phyloP scores from a whole-genome alignment of 768 basidiomycete genomes.

The Pleurotus salmoneostramineus region DNA sequence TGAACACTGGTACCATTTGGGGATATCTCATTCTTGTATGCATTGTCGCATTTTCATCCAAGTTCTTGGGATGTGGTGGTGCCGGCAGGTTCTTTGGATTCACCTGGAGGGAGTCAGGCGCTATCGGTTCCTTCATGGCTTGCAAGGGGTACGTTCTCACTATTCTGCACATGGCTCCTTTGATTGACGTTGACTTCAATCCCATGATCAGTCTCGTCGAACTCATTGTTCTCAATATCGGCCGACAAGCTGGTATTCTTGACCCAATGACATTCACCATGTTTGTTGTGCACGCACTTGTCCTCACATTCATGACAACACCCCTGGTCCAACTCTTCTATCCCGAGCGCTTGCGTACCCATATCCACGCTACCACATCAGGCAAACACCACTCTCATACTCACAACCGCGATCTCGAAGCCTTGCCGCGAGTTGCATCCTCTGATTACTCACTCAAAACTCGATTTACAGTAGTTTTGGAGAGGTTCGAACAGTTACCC shows the following conservation, averaged over 20 bases:
- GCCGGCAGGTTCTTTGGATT: slow-evolving; percentile 63
- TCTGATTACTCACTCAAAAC: slow-evolving; percentile 43
- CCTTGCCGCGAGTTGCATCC: slow-evolving; percentile 4
- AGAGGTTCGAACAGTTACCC: slow-evolving; percentile 77
- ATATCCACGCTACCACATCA: slow-evolving; percentile 20
- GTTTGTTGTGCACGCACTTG: slow-evolving; percentile 78
- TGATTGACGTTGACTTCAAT: slow-evolving; percentile 14
- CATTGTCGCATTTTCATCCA: slow-evolving; percentile 71
- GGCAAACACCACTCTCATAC: slow-evolving; percentile 6
- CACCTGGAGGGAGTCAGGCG: slow-evolving; percentile 70
- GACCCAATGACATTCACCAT: slow-evolving; percentile 75
- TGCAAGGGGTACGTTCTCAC: slow-evolving; percentile 69
- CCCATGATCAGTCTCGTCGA: slow-evolving; percentile 54
- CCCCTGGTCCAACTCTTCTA: slow-evolving; percentile 79
- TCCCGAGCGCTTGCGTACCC: slow-evolving; percentile 52
- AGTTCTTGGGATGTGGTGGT: slow-evolving; percentile 67
- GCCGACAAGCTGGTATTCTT: slow-evolving; percentile 63
- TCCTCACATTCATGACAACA: slow-evolving; percentile 82
- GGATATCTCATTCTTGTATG: slow-evolving; percentile 76
- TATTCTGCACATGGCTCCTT: background rate
- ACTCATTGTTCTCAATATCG: slow-evolving; percentile 90
- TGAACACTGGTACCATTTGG: slow-evolving; percentile 78
- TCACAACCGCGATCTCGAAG: slow-evolving; percentile 18
- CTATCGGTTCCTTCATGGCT: slow-evolving; percentile 86
- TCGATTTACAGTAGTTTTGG: slow-evolving; percentile 71